These are phyloP conservation scores for Eucalyptus cladocalyx DNA, from an alignment of 345 rosid genomes.

Conservation along the genomic window DNA sequence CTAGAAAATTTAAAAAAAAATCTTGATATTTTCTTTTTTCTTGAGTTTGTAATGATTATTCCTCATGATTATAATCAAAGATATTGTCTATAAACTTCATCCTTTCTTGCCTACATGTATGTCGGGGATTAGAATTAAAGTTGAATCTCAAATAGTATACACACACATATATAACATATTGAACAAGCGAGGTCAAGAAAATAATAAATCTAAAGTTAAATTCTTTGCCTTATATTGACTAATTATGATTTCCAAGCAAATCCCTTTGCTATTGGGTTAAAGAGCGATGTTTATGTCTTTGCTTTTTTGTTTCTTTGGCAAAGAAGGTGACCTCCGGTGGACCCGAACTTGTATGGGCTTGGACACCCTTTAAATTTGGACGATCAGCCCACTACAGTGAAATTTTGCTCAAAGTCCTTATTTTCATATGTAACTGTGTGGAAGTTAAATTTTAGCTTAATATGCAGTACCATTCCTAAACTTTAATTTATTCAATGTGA, in stretches of 20 bases:
- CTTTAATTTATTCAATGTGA: too few species aligned
- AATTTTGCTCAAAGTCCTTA: background rate
- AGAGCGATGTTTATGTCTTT: background rate
- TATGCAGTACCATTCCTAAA: too few species aligned
- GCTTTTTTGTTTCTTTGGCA: background rate
- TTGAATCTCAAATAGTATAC: background rate
- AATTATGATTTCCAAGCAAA: background rate
- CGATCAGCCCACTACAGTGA: background rate
- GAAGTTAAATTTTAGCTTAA: background rate
- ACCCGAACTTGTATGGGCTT: background rate
- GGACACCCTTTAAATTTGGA: background rate
- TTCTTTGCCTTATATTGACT: background rate
- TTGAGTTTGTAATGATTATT: background rate
- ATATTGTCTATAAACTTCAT: background rate
- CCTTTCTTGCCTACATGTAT: background rate
- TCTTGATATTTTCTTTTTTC: background rate
- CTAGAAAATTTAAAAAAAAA: background rate
- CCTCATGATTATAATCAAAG: background rate
- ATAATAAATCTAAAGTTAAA: background rate
- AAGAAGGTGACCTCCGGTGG: background rate
- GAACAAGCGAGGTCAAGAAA: background rate
- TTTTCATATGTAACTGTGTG: background rate
- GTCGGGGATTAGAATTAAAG: background rate
- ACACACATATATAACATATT: background rate
- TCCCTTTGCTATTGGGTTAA: background rate